A percentile compares a stretch with the other conserved stretches of the same genome.
These are phyloP conservation scores for Colletotrichum sp. DNA, from an alignment of 2,329 filamentous ascomycete genomes.

Conservation along the genomic window DNA sequence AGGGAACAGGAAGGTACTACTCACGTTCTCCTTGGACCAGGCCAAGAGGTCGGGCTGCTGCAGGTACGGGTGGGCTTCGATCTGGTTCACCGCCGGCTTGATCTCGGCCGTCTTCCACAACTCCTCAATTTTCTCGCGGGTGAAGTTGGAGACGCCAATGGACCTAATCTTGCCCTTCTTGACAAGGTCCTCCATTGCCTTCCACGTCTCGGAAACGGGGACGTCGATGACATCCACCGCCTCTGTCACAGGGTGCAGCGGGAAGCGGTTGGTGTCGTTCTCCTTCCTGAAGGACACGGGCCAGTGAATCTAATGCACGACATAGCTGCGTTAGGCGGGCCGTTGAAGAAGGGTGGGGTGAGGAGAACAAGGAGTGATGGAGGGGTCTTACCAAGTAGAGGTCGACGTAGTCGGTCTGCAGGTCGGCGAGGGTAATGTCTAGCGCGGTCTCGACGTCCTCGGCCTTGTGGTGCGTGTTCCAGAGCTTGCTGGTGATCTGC, in stretches of 20 bases:
- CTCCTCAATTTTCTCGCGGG: conserved; percentile 55
- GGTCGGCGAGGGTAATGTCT: conserved; percentile 32
- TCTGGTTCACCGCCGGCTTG: conserved; percentile 56
- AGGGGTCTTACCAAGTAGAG: conserved; percentile 29
- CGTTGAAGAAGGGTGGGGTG: neutral
- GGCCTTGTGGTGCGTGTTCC: conserved; percentile 36
- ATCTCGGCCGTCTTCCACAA: conserved; percentile 52
- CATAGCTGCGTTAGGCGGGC: neutral
- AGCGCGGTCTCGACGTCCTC: conserved; percentile 31
- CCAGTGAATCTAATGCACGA: conserved; percentile 49
- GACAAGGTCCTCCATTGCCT: conserved; percentile 65
- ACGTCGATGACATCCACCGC: conserved; percentile 41
- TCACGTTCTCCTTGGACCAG: conserved; percentile 49
- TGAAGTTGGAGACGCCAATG: conserved; percentile 67
- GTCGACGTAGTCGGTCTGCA: conserved; percentile 36
- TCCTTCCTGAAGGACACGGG: conserved; percentile 50
- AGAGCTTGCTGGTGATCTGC: conserved; percentile 33
- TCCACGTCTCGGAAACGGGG: conserved; percentile 62
- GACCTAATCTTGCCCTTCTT: conserved; percentile 57
- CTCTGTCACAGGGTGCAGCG: conserved; percentile 48
- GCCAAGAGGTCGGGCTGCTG: conserved; percentile 54
- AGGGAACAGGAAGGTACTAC: neutral
- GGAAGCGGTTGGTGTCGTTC: conserved; percentile 43
- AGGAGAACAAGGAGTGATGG: neutral
- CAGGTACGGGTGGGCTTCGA: conserved; percentile 53